Conservation (phyloP, 169 alveolate genomes). For the Babesia gibsoni region DNA sequence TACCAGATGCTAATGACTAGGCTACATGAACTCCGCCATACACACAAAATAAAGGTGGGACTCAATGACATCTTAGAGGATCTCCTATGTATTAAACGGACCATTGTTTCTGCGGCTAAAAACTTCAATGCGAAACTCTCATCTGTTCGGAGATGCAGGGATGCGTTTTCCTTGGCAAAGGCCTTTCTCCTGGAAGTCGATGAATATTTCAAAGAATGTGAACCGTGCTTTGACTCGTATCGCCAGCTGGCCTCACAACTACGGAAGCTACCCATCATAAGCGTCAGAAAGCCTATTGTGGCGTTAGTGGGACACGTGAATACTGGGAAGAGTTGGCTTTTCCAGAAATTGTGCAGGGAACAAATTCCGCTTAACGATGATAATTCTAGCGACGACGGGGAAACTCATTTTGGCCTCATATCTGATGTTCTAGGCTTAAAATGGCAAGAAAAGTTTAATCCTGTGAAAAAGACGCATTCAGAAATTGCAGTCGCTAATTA, state of each 20-base stretch:
- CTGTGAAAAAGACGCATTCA: neutral
- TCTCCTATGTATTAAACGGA: constrained; percentile 10
- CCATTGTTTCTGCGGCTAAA: constrained; percentile 22
- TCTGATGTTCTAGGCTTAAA: constrained; percentile 56
- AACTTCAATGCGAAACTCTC: constrained; percentile 27
- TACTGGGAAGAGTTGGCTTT: constrained; percentile 59
- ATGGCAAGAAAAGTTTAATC: constrained; percentile 22
- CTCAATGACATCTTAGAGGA: constrained; percentile 36
- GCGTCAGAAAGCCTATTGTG: constrained; percentile 40
- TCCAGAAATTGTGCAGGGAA: constrained; percentile 20
- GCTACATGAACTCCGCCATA: constrained; percentile 22
- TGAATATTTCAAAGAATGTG: constrained; percentile 18
- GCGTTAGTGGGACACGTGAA: constrained; percentile 59
- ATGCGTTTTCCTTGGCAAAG: constrained; percentile 56
- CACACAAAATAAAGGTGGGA: constrained; percentile 5
- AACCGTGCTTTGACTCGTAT: constrained; percentile 24
- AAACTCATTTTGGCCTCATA: constrained; percentile 11
- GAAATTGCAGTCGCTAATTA: constrained; percentile 54
- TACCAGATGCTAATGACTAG: constrained; percentile 55
- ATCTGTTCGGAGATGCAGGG: constrained; percentile 39
- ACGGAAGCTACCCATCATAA: constrained; percentile 37
- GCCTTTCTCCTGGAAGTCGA: constrained; percentile 49
- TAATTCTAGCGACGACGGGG: neutral
- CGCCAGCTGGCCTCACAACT: constrained; percentile 23
- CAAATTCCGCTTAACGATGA: neutral